phyloP scores from a whole-genome alignment of 2,329 filamentous ascomycete genomes.

The Aspergillus piperis region DNA sequence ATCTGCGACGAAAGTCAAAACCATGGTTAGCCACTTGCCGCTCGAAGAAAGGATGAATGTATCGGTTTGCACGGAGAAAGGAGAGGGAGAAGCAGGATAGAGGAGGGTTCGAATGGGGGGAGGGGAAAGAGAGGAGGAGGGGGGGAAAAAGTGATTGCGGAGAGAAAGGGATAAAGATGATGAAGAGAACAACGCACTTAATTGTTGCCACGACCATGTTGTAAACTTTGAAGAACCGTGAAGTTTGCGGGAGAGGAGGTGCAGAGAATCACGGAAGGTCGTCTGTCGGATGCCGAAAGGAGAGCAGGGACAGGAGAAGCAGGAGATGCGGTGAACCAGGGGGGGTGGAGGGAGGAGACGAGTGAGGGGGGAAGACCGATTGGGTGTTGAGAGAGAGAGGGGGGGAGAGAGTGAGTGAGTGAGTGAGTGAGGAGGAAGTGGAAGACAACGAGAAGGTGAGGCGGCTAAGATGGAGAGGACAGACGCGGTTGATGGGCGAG shows the following conservation, averaged over 20 bases:
- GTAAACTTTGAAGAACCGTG: conserved; percentile 17
- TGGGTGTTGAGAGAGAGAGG: neutral
- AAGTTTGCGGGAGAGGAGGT: conserved; percentile 14
- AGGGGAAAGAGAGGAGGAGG: conserved; percentile 11
- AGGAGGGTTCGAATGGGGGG: conserved; percentile 6
- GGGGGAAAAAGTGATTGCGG: conserved; percentile 8
- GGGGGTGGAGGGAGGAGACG: conserved; percentile 3
- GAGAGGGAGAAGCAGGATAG: conserved; percentile 11
- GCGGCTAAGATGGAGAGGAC: conserved; percentile 13
- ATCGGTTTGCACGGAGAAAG: conserved; percentile 8
- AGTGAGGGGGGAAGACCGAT: conserved; percentile 5
- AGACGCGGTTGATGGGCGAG: conserved; percentile 7
- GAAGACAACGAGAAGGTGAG: conserved; percentile 12
- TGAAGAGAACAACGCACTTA: conserved; percentile 52
- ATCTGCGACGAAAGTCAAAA: conserved; percentile 58
- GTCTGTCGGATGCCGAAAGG: conserved; percentile 20
- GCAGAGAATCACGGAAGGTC: conserved; percentile 13
- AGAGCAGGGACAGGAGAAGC: conserved; percentile 14
- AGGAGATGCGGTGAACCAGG: conserved; percentile 20
- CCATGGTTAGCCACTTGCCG: conserved; percentile 22
- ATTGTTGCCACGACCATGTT: conserved; percentile 65
- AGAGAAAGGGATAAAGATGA: conserved; percentile 7
- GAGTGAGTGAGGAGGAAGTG: neutral
- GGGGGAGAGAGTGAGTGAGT: conserved; percentile 7
- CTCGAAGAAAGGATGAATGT: conserved; percentile 12